Evolutionary conservation across 176 grass and related monocot species (phyloP), one percentile per base, ranked within the genome.

Genomic region (Ensete glaucum): DNA sequence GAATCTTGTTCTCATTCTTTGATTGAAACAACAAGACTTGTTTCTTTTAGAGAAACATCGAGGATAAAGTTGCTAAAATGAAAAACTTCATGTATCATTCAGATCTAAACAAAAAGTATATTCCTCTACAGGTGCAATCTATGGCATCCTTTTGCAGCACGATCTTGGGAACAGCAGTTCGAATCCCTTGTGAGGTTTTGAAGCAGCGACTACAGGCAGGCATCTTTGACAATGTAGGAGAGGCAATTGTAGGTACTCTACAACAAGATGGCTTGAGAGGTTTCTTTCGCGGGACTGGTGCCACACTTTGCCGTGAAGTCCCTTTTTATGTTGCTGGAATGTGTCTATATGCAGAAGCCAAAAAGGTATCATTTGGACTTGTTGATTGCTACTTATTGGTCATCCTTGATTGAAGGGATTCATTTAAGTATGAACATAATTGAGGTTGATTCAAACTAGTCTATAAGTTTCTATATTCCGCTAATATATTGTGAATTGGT

Each of bases 301-400:
- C 94, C 55, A 98, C 94, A 50, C 94, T 93, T 69, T 98, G 90
- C 64, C 90, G 90, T 23, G 94, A 98, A 82, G 94, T 98, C 72
- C 94, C 94, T 34, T 91, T 98, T 68, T 98, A 98, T 89, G 94
- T 98, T 75, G 94, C 90, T 20, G 94, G 94, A 77, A 86, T 98
- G 88, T 82, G 88, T 75, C 88, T 98, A 63, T 98, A 98, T 78
- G 86, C 85, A 27, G 94, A 98, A 83, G 90, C 94, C 77, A 98
- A 93, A 69, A 98, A 98, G 94, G 94, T 96, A 43, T 43, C 34
- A 43, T 43, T 62, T 26, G 0, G 20, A 51, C 3, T 22, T 14
- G 0, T 67, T 50, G 9, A 59, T 43, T 49, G 2, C 26, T 75
- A 59, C 20, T 48, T 16, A 22, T 79, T 12, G 34, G 4, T 6